Percentiles rank a stretch among this genome's conserved stretches.
Conservation (phyloP, 805 yeast species). For the Starmerella stellata region DNA sequence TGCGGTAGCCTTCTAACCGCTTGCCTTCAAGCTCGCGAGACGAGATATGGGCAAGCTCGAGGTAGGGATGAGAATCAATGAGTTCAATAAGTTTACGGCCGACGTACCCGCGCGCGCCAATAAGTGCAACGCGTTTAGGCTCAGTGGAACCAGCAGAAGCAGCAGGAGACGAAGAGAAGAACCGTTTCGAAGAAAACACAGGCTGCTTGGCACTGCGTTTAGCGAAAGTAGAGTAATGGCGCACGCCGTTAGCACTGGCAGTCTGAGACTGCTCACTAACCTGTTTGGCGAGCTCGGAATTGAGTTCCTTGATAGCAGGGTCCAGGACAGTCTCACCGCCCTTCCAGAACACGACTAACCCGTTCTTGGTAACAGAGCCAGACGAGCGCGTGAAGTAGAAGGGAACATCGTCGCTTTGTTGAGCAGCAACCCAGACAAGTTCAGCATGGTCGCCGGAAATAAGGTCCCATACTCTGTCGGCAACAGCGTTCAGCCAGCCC, state of each 20-base stretch:
- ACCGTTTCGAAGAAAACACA: neutral
- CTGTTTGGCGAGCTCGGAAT: neutral
- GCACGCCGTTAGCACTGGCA: neutral
- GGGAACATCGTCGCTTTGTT: constrained; percentile 73
- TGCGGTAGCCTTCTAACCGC: constrained; percentile 71
- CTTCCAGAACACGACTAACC: constrained; percentile 86
- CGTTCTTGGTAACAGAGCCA: constrained; percentile 81
- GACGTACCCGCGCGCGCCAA: constrained; percentile 96
- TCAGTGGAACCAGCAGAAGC: too few species aligned
- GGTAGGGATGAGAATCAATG: constrained; percentile 70
- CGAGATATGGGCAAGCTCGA: constrained; percentile 83
- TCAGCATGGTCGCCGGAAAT: constrained; percentile 53
- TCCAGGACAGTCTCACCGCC: constrained; percentile 53
- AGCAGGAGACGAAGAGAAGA: neutral
- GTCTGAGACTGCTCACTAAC: neutral
- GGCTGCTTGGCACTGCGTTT: constrained; percentile 1
- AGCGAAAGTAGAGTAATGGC: constrained; percentile 3
- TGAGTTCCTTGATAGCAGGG: constrained; percentile 19
- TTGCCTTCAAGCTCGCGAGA: constrained; percentile 87
- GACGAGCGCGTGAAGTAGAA: constrained; percentile 89
- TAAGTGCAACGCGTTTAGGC: constrained; percentile 72
- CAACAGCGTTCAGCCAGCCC: constrained; percentile 95
- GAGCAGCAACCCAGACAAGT: constrained; percentile 77
- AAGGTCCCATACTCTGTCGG: constrained; percentile 80
- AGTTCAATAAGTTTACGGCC: constrained; percentile 83